Conservation (phyloP, 1,284 basidiomycete species). For the Sporisorium reilianum region DNA sequence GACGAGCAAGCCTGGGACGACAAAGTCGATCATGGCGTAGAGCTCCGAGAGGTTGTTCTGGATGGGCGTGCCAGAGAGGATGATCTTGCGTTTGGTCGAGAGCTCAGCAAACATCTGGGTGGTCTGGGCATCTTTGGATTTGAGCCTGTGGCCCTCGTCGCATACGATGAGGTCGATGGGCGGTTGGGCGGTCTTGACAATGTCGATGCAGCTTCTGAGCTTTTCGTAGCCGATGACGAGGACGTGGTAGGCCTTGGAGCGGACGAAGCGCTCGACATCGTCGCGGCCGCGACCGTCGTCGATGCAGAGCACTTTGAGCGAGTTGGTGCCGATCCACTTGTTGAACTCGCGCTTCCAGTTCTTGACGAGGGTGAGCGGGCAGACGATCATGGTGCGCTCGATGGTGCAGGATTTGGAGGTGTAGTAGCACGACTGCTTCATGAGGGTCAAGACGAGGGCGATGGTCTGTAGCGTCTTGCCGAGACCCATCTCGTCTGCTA, state of each 20-base stretch:
- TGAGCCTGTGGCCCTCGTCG: conserved; percentile 96
- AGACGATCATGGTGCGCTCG: conserved; percentile 77
- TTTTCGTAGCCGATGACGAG: conserved; percentile 96
- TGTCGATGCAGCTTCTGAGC: conserved; percentile 72
- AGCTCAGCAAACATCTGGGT: conserved; percentile 87
- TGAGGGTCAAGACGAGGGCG: conserved; percentile 61
- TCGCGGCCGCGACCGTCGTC: conserved; percentile 71
- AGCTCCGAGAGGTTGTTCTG: conserved; percentile 95
- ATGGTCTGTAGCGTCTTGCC: conserved; percentile 67
- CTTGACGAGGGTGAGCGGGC: conserved; percentile 91
- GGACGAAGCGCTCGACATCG: conserved; percentile 59
- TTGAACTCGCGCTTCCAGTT: conserved; percentile 97
- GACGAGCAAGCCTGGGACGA: conserved; percentile 86
- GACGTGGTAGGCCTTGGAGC: conserved; percentile 77
- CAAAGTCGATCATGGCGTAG: conserved; percentile 95
- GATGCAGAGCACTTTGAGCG: conserved; percentile 82
- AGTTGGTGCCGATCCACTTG: conserved; percentile 84
- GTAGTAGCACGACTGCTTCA: conserved; percentile 66
- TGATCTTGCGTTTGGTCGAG: conserved; percentile 78
- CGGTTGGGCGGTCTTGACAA: conserved; percentile 71
- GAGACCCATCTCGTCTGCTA: conserved; percentile 97
- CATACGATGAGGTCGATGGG: conserved; percentile 93
- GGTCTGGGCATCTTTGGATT: conserved; percentile 92
- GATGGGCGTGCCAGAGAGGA: conserved; percentile 95
- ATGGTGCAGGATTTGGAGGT: conserved; percentile 54